These are phyloP conservation scores for Circinella minor DNA, from an alignment of 371 early-diverging fungal species.

Conservation along the genomic window DNA sequence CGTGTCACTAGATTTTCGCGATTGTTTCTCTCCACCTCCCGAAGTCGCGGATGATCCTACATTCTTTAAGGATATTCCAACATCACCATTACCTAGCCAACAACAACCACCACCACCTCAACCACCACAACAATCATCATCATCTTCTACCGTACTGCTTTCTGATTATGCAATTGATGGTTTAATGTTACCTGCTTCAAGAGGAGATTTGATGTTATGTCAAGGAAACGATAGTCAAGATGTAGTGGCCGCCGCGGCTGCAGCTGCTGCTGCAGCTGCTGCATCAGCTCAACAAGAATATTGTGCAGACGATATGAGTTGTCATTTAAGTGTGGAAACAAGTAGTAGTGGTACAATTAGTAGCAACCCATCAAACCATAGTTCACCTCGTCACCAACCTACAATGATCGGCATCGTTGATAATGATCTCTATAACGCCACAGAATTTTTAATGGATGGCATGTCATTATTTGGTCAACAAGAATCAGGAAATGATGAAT, in stretches of 20 bases:
- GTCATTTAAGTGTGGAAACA: conserved; percentile 18
- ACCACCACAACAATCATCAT: not conserved
- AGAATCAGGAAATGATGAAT: conserved; percentile 4
- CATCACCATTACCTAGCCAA: not conserved
- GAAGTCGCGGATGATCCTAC: conserved; percentile 16
- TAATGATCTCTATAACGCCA: conserved; percentile 5
- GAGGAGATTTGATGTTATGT: conserved; percentile 19
- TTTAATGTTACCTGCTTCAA: conserved; percentile 18
- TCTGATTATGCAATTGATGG: conserved; percentile 12
- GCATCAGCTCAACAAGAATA: not conserved
- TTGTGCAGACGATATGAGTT: conserved; percentile 21
- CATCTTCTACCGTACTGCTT: not conserved
- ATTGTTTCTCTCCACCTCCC: conserved; percentile 49
- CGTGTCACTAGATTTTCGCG: conserved; percentile 49
- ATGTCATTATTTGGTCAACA: conserved; percentile 18
- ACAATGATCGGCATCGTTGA: conserved; percentile 4
- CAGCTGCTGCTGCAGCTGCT: conserved; percentile 16
- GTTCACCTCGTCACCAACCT: conserved; percentile 22
- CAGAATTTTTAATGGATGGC: not conserved
- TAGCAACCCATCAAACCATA: conserved; percentile 23
- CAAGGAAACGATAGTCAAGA: conserved; percentile 6
- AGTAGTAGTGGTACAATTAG: conserved; percentile 13
- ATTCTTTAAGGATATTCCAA: conserved; percentile 1
- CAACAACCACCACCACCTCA: conserved; percentile 7
- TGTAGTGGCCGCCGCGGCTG: conserved; percentile 1